A percentile compares a stretch with the other conserved stretches of the same genome.
These are phyloP conservation scores for Ogataea nonfermentans DNA, from an alignment of 805 yeast species.

Conservation along the genomic window DNA sequence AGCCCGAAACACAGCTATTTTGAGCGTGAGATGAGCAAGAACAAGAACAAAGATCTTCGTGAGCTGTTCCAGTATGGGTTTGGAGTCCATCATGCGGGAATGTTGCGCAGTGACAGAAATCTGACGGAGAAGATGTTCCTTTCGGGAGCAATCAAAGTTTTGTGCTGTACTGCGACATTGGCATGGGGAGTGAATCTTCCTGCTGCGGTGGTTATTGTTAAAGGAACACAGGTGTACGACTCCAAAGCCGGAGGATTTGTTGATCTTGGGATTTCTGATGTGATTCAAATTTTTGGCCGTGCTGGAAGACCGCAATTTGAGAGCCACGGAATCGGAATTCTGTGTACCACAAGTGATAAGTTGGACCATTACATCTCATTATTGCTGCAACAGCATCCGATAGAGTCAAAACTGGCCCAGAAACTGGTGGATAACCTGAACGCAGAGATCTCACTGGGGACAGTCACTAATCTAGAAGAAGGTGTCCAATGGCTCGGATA, in stretches of 20 bases:
- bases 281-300: slow-evolving; percentile 96
- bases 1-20: slow-evolving; percentile 42
- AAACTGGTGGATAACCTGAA: slow-evolving; percentile 88
- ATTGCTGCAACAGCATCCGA: slow-evolving; percentile 92
- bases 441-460: slow-evolving; percentile 95
- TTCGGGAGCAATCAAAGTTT: slow-evolving; percentile 80
- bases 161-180: slow-evolving; percentile 94
- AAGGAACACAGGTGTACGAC: slow-evolving; percentile 95
- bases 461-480: slow-evolving; percentile 91
- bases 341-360: slow-evolving; percentile 78
- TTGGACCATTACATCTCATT: slow-evolving; percentile 87
- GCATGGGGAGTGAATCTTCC: slow-evolving; percentile 99
- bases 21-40: slow-evolving; percentile 65
- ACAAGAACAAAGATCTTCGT: slow-evolving; percentile 72
- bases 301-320: slow-evolving; percentile 99
- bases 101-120: slow-evolving; percentile 88
- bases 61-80: slow-evolving; percentile 81
- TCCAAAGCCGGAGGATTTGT: slow-evolving; percentile 91
- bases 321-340: slow-evolving; percentile 85
- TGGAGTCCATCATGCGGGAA: slow-evolving; percentile 97
- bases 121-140: slow-evolving; percentile 84
- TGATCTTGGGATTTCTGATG: slow-evolving; percentile 94
- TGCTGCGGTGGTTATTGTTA: slow-evolving; percentile 94
- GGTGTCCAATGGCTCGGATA: slow-evolving; percentile 98
- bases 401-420: slow-evolving; percentile 77